A percentile compares a stretch with the other conserved stretches of the same genome.
Evolutionary conservation across 2,329 filamentous ascomycete genomes (phyloP).

Genomic region (Colletotrichum spinosum): DNA sequence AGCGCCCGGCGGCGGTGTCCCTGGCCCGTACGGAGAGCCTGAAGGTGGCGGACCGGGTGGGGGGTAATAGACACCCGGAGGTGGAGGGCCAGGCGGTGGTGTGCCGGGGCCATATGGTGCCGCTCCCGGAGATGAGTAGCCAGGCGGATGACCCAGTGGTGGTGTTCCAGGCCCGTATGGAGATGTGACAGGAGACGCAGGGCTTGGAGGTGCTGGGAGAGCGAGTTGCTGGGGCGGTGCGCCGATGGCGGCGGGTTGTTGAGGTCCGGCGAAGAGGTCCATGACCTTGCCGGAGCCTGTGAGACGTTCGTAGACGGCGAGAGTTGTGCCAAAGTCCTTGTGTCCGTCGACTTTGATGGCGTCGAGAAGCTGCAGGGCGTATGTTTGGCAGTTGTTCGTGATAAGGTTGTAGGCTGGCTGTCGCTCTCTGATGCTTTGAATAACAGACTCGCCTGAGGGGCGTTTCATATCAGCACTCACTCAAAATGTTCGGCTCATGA

Average conservation of each 20-base stretch:
- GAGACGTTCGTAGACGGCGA: constrained; percentile 64
- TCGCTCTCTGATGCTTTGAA: constrained; percentile 61
- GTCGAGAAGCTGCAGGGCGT: constrained; percentile 63
- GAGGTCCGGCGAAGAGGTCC: constrained; percentile 59
- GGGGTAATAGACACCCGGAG: not conserved
- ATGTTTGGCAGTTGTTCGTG: constrained; percentile 71
- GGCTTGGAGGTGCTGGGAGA: constrained; percentile 62
- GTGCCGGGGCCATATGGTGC: constrained; percentile 7
- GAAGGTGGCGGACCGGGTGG: constrained; percentile 40
- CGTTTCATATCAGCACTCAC: not conserved
- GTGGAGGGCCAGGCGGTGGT: constrained; percentile 38
- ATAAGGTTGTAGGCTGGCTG: constrained; percentile 68
- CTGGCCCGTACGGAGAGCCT: constrained; percentile 52
- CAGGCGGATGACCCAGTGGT: constrained; percentile 38
- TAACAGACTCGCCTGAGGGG: constrained; percentile 61
- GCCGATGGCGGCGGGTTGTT: constrained; percentile 10
- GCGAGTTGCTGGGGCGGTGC: constrained; percentile 23
- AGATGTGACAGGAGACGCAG: constrained; percentile 42
- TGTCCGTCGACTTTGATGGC: constrained; percentile 63
- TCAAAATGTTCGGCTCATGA: too few species aligned
- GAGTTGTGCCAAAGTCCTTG: constrained; percentile 64
- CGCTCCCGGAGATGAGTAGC: not conserved
- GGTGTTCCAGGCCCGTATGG: constrained; percentile 14
- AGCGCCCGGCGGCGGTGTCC: not conserved
- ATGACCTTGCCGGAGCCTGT: constrained; percentile 61